These are phyloP conservation scores for Ophiocordyceps camponoti-saundersi DNA, from an alignment of 2,329 filamentous ascomycete genomes.

Conservation along the genomic window DNA sequence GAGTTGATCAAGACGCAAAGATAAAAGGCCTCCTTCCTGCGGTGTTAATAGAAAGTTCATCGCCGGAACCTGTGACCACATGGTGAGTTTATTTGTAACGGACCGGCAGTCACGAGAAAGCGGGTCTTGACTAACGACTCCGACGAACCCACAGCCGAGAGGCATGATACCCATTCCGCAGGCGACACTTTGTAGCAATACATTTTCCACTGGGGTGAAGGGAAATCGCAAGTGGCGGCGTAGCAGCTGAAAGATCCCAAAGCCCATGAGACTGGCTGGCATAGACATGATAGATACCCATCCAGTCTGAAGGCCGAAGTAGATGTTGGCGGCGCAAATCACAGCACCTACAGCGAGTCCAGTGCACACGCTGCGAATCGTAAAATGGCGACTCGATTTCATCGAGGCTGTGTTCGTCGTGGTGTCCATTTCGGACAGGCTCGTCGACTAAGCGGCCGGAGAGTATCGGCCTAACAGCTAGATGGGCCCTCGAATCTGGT, in stretches of 20 bases:
- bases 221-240: slow-evolving; percentile 57
- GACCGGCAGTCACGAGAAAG: background rate
- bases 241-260: slow-evolving; percentile 77
- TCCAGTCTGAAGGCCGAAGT: slow-evolving; percentile 85
- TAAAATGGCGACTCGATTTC: slow-evolving; percentile 54
- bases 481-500: too few species aligned
- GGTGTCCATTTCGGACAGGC: too few species aligned
- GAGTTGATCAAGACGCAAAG: slow-evolving; percentile 56
- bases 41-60: slow-evolving; percentile 69
- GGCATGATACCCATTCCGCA: slow-evolving; percentile 96
- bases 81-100: background rate
- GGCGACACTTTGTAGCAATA: slow-evolving; percentile 88
- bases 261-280: slow-evolving; percentile 86
- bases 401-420: background rate
- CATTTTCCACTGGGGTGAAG: slow-evolving; percentile 91
- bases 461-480: too few species aligned
- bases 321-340: slow-evolving; percentile 95
- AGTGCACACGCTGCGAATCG: slow-evolving; percentile 59
- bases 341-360: slow-evolving; percentile 74
- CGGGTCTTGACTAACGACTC: slow-evolving; percentile 39
- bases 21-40: slow-evolving; percentile 63
- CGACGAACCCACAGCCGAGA: slow-evolving; percentile 85
- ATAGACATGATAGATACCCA: slow-evolving; percentile 78
- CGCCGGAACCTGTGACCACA: slow-evolving; percentile 49
- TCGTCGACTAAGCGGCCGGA: too few species aligned